Evolutionary conservation across 768 basidiomycete species (phyloP), one percentile per base, ranked within the genome.

Genomic region (Tricholoma saponaceum): DNA sequence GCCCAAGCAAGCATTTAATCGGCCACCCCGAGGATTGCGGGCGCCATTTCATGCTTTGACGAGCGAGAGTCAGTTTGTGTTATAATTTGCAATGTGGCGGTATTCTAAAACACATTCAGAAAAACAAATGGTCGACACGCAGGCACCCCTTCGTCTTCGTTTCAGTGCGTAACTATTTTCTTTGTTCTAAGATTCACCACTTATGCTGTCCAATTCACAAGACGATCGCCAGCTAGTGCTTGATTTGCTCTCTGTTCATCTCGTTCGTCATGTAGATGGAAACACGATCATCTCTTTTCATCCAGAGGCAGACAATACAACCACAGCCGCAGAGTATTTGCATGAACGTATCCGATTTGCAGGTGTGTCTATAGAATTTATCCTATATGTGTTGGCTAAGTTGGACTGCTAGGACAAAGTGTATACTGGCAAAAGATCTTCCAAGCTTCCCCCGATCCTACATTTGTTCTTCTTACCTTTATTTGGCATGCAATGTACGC

Each of bases 261-360:
- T 81, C 4, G 73, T 81, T 52, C 78, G 79, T 18, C 73, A 73
- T 35, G 60, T 67, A 22, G 70, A 77, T 10, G 73, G 74, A 5
- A 82, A 73, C 59, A 81, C 79, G 2, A 77, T 83, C 35, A 76
- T 83, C 13, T 79, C 79, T 9, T 83, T 76, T 54, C 81, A 82
- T 60, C 77, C 79, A 13, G 70, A 62, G 16, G 61, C 70, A 43
- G 67, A 73, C 23, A 44, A 74, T 12, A 74, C 74, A 22, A 74
- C 74, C 1, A 82, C 80, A 0, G 67, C 69, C 3, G 80, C 79
- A 0, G 44, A 59, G 0, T 77, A 74, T 56, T 70, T 83, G 6
- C 77, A 80, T 52, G 74, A 77, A 46, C 72, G 81, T 10, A 77
- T 82, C 54, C 71, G 76, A 16, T 80, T 78, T 62, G 79, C 80